Base-by-base conservation (phyloP, 495 filamentous ascomycete genomes). In the Hypomontagnella monticulosa region DNA sequence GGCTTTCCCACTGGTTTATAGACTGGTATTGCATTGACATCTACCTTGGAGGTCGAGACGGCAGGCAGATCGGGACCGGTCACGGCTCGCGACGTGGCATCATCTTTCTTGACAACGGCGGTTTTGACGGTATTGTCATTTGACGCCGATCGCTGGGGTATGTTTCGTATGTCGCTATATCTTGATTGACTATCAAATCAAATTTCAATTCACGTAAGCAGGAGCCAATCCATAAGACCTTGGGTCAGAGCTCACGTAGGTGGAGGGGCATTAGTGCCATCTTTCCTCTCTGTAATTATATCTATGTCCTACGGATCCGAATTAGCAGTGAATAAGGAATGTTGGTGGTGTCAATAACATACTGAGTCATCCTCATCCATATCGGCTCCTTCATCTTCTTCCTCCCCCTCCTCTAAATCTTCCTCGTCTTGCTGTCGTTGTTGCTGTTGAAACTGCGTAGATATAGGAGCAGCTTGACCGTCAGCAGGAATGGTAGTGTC, bases 221-320 rank as follows among this genome's bases (percentile, higher is more conserved):
- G 47, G 54, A 34, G 18, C n/a, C 15, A 16, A n/a, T 15, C n/a
- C 19, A 47, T 5, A 32, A 33, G 10, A 54, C 18, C 8, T 1
- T 18, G 18, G 16, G 55, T 50, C 36, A 23, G 67, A 68, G 74
- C 86, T 81, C 73, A 85, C 84, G 85, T 80, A 70, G 86, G 81
- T 42, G 91, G 84, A 52, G 92, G 87, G 40, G 91, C 81, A 58
- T 89, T 89, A 9, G 86, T 78, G 60, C 89, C 89, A 51, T 93
- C 92, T 76, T 95, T 91, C 32, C 85, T 79, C 67, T 93, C 95
- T 60, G 91, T 93, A 67, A 97, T 96, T 69, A 99, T 96, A 69
- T 98, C 93, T 67, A 99, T 90, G 61, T 98, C 95, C 86, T 97
- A 75, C 67, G 73, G 47, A 42, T 7, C 7, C 15, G 10, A 15